Evolutionary conservation across 768 basidiomycete genomes (phyloP), one percentile per base, ranked within the genome.

Genomic region (Pleurotus sapidus): DNA sequence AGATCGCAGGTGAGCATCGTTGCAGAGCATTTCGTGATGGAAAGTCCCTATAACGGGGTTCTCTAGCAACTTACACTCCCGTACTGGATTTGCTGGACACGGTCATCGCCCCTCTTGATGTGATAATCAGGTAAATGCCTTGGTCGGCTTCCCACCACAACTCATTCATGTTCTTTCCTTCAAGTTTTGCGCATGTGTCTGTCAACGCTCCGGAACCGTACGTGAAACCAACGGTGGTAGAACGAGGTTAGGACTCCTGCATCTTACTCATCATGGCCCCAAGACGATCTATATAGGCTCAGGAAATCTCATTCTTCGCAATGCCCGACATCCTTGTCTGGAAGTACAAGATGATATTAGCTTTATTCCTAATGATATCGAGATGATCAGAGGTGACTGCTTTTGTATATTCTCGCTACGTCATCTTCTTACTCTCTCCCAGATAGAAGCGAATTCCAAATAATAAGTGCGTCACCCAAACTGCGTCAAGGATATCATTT

Each of bases 331-430:
- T 74, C 97, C 97, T 12, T 98, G 96, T 64, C 77, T 99, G 17
- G 97, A 99, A 70, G 89, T 96, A 4, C 95, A 98, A 67, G 96
- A 98, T 50, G 97, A 94, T 40, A 80, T 99, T 42, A 88, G 83
- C 64, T 98, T 98, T 70, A 98, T 99, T 63, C 81, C 95, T 1
- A 99, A 98, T 67, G 93, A 98, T 65, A 86, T 97, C 37, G 87
- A 95, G 68, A 93, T 98, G 92, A 83, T 90, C 47, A 94, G 93
- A 76, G 87, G 91, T 85, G 62, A 55, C 37, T 40, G n/a, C 7
- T 11, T 24, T 15, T 7, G n/a, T 38, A 34, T 9, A 46, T 38
- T 30, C 20, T 9, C 51, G 40, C 37, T 20, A 27, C 20, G 39
- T 54, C 42, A 9, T 8, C 15, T 40, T 48, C 49, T 47, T 38